Evolutionary conservation across 2,329 filamentous ascomycete genomes (phyloP).

Genomic region (Beauveria sp.): DNA sequence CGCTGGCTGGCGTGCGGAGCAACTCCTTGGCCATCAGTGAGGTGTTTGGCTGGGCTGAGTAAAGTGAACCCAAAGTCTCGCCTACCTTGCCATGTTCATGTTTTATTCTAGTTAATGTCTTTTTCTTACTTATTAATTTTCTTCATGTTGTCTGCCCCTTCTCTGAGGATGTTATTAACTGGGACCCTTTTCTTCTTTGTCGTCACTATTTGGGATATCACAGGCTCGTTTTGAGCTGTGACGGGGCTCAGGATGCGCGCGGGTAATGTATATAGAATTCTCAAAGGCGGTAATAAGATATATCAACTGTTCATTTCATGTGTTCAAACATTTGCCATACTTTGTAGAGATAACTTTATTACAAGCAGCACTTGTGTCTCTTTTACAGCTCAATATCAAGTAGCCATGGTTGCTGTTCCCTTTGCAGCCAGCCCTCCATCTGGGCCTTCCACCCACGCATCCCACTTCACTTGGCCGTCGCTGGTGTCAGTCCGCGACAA

Average conservation of each 20-base stretch:
- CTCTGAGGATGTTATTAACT: background rate
- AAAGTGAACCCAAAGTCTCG: conserved; percentile 23
- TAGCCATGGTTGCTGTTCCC: conserved; percentile 34
- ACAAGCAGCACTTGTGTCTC: background rate
- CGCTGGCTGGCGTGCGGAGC: conserved; percentile 65
- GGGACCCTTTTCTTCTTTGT: background rate
- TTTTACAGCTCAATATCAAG: background rate
- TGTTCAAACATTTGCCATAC: background rate
- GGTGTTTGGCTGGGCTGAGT: conserved; percentile 75
- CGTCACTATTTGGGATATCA: background rate
- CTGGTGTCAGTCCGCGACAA: conserved; percentile 20
- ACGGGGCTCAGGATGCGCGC: background rate
- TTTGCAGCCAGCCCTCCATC: conserved; percentile 58
- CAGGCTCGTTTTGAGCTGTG: background rate
- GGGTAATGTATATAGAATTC: background rate
- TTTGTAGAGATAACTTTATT: background rate
- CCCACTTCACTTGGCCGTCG: conserved; percentile 36
- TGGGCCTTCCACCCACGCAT: conserved; percentile 58
- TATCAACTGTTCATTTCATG: background rate
- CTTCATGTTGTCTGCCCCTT: background rate
- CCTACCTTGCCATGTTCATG: conserved; percentile 12
- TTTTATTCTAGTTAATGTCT: background rate
- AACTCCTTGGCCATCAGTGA: conserved; percentile 75
- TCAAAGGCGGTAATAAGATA: background rate
- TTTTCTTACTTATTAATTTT: background rate